These are phyloP conservation scores for Grigorovia yakushimaensis DNA, from an alignment of 805 yeast species.

Conservation along the genomic window DNA sequence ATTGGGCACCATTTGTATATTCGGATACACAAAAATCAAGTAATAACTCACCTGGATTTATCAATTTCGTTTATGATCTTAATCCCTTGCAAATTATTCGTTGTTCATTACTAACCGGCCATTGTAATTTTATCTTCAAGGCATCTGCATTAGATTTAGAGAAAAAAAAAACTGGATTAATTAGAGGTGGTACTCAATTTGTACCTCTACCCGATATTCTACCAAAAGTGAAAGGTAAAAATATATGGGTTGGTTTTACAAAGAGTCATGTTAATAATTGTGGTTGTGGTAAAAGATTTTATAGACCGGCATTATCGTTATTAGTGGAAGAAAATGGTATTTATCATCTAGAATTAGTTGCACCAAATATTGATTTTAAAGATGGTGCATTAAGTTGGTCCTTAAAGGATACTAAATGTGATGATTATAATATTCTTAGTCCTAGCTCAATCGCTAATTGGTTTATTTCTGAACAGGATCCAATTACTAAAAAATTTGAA, in stretches of 20 bases:
- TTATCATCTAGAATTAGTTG: conserved; percentile 12
- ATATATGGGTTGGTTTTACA: conserved; percentile 18
- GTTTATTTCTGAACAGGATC: conserved; percentile 12
- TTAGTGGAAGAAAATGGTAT: conserved; percentile 11
- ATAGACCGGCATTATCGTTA: conserved; percentile 13
- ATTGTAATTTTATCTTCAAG: conserved; percentile 10
- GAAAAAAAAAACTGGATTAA: conserved; percentile 1
- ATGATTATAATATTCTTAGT: conserved; percentile 7
- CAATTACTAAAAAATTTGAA: conserved; percentile 13
- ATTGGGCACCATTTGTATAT: conserved; percentile 13
- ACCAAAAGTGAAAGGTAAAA: conserved; percentile 10
- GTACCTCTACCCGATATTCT: conserved; percentile 10
- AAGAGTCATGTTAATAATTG: conserved; percentile 11
- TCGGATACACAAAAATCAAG: background rate
- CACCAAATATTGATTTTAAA: conserved; percentile 10
- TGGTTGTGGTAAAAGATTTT: conserved; percentile 12
- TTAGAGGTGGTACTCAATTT: conserved; percentile 15
- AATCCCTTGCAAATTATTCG: conserved; percentile 14
- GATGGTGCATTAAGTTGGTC: conserved; percentile 11
- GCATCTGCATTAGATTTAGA: conserved; percentile 2
- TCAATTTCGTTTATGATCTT: conserved; percentile 13
- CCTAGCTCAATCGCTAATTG: conserved; percentile 13
- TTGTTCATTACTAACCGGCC: conserved; percentile 16
- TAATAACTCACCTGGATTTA: conserved; percentile 16
- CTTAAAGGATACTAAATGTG: conserved; percentile 9